phyloP scores from a whole-genome alignment of 805 yeast genomes.

The Priceomyces medius region DNA sequence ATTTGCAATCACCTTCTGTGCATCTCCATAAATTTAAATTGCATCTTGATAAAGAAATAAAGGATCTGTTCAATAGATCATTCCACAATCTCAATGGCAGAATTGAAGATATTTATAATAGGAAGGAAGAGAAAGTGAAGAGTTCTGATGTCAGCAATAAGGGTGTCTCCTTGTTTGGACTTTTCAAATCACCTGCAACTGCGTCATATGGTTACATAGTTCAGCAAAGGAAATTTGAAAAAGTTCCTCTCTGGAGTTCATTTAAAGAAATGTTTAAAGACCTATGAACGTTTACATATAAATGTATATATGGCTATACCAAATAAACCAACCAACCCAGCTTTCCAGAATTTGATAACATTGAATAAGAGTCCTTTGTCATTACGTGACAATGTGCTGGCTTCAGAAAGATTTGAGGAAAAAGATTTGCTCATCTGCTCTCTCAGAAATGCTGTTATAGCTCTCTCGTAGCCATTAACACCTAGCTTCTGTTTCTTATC shows the following conservation, averaged over 20 bases:
- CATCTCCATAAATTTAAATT: constrained; percentile 40
- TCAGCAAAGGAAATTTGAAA: constrained; percentile 19
- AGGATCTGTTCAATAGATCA: constrained; percentile 16
- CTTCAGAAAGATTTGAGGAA: constrained; percentile 14
- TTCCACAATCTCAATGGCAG: constrained; percentile 12
- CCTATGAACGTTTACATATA: not conserved
- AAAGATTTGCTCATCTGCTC: constrained; percentile 43
- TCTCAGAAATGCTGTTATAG: constrained; percentile 41
- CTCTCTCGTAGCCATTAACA: constrained; percentile 37
- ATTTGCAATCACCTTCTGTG: constrained; percentile 39
- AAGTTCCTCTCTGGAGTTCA: constrained; percentile 28
- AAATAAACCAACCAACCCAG: constrained; percentile 11
- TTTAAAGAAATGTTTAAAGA: constrained; percentile 27
- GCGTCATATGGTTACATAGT: constrained; percentile 1
- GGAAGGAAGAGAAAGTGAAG: constrained; percentile 6
- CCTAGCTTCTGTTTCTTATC: constrained; percentile 26
- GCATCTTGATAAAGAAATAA: constrained; percentile 24
- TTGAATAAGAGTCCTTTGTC: constrained; percentile 14
- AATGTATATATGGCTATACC: constrained; percentile 7
- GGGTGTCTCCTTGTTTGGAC: constrained; percentile 7
- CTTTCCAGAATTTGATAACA: constrained; percentile 12
- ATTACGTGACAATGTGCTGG: constrained; percentile 2
- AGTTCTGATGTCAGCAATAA: not conserved
- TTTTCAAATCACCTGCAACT: constrained; percentile 6
- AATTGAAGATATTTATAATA: constrained; percentile 17